Base-by-base conservation (phyloP, 768 basidiomycete genomes). In the Amanita thiersii region DNA sequence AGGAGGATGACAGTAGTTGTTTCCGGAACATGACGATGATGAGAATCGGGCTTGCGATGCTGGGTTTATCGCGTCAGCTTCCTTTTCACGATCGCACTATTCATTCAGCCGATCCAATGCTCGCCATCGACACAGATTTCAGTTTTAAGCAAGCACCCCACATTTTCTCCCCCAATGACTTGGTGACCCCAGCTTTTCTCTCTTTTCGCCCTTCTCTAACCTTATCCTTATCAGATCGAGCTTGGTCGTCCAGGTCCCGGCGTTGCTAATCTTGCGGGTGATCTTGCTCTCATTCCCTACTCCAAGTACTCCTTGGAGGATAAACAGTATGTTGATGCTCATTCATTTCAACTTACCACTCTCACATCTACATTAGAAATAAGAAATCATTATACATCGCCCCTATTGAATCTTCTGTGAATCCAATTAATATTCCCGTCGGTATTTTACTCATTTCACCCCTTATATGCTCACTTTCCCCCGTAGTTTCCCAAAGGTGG, bases 291-390 rank as follows among this genome's bases (percentile, higher is more conserved):
- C 45, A 66, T 86, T 14, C 65, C 80, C 2, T 65, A 77, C 54
- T 78, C 72, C 61, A 74, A 79, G 58, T 85, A 79, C 56, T 81
- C 81, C 9, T 72, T 88, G 45, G 66, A 79, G 37, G 77, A 83
- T 43, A 79, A 83, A 56, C 80, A 80, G 85, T 89, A 50, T 56
- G 79, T 59, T n/a, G 20, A 23, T 12, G 14, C 15, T 32, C 20
- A 1, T 6, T 11, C 12, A n/a, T 17, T 12, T 41, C 15, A n/a
- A 21, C 4, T 24, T 9, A 20, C 14, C 21, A 19, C 33, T 26
- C 18, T 29, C 29, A 7, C 7, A 11, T 9, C 24, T 39, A 34
- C 24, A 26, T 37, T 47, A 90, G 87, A 56, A 85, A 85, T 49
- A 66, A 73, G 59, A 87, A 82, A 54, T 77, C 74, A 7, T 66